A percentile compares a stretch with the other conserved stretches of the same genome.
Conservation (phyloP, 2,329 filamentous ascomycete species). For the Pestalotiopsis sp. region DNA sequence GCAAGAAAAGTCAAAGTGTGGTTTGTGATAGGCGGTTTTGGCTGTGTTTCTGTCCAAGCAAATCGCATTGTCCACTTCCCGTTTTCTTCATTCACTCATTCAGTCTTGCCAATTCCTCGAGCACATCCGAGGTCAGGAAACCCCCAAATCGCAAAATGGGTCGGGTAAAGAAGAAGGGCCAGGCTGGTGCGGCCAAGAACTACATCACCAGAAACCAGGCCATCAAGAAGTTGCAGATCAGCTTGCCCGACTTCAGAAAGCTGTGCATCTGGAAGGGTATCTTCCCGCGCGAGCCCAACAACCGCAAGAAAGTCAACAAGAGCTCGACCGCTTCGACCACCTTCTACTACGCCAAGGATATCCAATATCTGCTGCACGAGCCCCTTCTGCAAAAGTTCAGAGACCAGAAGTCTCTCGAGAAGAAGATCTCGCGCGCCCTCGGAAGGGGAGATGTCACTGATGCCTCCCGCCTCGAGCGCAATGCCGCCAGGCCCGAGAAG, state of each 20-base stretch:
- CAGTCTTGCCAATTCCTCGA: neutral
- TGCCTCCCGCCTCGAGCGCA: conserved; percentile 82
- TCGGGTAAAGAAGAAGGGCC: conserved; percentile 89
- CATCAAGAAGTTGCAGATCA: conserved; percentile 96
- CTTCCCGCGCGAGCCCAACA: conserved; percentile 94
- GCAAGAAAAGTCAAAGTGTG: neutral
- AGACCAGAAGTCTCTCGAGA: conserved; percentile 94
- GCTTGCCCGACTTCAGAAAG: conserved; percentile 93
- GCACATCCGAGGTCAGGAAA: neutral
- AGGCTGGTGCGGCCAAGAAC: conserved; percentile 93
- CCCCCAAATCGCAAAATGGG: conserved; percentile 52
- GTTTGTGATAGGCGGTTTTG: neutral
- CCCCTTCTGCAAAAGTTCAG: conserved; percentile 92
- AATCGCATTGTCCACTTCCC: neutral
- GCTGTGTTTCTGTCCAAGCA: neutral
- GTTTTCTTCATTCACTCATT: neutral
- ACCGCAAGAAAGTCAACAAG: conserved; percentile 95
- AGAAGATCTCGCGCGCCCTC: conserved; percentile 93
- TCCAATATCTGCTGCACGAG: conserved; percentile 97
- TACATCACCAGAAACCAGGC: conserved; percentile 97
- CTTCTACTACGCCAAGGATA: conserved; percentile 91
- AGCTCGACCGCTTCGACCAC: conserved; percentile 88
- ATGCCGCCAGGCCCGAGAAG: conserved; percentile 87
- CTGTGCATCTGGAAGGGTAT: conserved; percentile 99
- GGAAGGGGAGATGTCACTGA: conserved; percentile 90